Conservation (phyloP, 1,284 basidiomycete genomes). For the Heterobasidion parviporum region DNA sequence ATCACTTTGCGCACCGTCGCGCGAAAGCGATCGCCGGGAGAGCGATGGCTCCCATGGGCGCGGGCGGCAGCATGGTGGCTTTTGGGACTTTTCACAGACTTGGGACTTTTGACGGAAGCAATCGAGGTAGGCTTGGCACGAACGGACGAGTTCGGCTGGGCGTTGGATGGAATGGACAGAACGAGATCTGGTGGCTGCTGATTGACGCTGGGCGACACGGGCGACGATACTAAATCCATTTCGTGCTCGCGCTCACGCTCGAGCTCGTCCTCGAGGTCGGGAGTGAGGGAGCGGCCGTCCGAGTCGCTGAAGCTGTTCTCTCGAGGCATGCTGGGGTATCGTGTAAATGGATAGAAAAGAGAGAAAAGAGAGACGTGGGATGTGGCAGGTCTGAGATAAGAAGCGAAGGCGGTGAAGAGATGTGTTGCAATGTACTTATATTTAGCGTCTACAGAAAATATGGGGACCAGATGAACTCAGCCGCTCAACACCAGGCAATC, state of each 20-base stretch:
- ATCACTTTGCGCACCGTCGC: slow-evolving; percentile 47
- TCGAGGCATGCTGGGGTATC: slow-evolving; percentile 30
- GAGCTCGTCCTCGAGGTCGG: slow-evolving; percentile 35
- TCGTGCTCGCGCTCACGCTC: slow-evolving; percentile 14
- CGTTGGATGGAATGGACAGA: neutral
- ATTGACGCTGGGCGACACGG: neutral
- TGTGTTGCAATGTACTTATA: too few relatives aligned
- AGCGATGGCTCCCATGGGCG: slow-evolving; percentile 3
- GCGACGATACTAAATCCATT: neutral
- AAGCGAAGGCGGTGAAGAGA: neutral
- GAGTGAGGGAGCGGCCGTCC: slow-evolving; percentile 49
- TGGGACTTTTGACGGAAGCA: neutral
- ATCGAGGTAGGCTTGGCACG: neutral
- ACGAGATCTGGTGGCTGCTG: neutral
- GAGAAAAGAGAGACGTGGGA: neutral
- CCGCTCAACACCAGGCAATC: too few relatives aligned
- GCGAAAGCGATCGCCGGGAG: slow-evolving; percentile 42
- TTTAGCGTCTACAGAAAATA: too few relatives aligned
- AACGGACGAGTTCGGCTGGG: neutral
- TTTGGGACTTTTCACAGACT: neutral
- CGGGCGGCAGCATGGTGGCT: neutral
- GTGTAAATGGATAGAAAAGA: neutral
- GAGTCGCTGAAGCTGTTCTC: slow-evolving; percentile 56
- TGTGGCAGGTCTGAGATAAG: neutral
- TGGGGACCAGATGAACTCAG: too few relatives aligned